phyloP scores from a whole-genome alignment of 768 basidiomycete genomes.

The Lactarius akahatsu region DNA sequence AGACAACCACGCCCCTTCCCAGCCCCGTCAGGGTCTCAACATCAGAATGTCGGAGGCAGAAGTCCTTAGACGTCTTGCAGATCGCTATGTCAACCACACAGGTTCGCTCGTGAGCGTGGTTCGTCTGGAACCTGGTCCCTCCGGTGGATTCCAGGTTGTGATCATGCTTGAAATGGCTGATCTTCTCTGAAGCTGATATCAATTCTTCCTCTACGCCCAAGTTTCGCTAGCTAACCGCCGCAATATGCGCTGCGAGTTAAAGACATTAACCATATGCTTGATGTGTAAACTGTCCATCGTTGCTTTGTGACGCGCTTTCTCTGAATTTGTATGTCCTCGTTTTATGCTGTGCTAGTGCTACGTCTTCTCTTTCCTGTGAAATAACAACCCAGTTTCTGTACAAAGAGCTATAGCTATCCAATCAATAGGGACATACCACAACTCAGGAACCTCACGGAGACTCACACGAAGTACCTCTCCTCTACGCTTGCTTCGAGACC shows the following conservation, averaged over 20 bases:
- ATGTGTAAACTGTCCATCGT: neutral
- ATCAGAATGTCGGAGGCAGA: neutral
- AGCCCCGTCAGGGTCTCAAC: neutral
- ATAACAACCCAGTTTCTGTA: neutral
- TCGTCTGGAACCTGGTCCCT: neutral
- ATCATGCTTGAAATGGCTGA: neutral
- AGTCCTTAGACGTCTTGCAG: neutral
- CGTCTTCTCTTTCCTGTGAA: neutral
- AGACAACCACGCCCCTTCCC: neutral
- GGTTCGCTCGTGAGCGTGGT: neutral
- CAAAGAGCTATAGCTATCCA: neutral
- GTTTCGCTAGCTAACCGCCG: neutral
- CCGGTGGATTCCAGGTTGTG: neutral
- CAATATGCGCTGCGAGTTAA: neutral
- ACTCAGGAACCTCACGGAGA: no score
- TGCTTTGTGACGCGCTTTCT: neutral
- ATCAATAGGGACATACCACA: no score
- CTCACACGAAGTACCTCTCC: no score
- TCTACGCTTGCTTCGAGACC: no score
- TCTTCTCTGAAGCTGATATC: neutral
- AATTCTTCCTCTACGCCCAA: neutral
- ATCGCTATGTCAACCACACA: neutral
- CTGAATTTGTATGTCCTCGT: neutral
- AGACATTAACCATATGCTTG: neutral
- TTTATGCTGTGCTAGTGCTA: neutral